These are phyloP conservation scores for Halophytophthora polymorphica DNA, from an alignment of 352 stramenopile species.

Conservation along the genomic window DNA sequence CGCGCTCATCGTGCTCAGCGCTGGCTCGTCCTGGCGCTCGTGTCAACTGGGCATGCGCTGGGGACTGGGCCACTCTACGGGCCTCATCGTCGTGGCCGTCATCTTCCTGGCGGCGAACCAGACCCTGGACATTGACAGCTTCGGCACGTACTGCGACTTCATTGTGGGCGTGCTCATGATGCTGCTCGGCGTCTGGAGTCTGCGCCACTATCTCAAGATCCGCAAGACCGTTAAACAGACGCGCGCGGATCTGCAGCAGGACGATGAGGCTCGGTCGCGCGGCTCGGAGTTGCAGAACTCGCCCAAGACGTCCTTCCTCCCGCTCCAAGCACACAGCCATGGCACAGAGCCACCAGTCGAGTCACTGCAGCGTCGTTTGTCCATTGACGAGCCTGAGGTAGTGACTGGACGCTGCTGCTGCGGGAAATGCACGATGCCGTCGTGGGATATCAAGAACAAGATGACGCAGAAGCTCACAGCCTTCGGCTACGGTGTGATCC, in stretches of 20 bases:
- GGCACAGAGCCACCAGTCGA: not conserved
- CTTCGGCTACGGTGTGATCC: conserved; percentile 64
- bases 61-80: conserved; percentile 78
- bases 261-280: not conserved
- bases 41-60: conserved; percentile 83
- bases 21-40: conserved; percentile 63
- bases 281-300: not conserved
- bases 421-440: conserved; percentile 29
- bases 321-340: not conserved
- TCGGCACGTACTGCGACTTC: conserved; percentile 53
- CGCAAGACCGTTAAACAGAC: conserved; percentile 16
- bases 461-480: conserved; percentile 50
- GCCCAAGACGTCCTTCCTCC: conserved; percentile 3
- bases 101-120: conserved; percentile 55
- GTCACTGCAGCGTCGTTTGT: conserved; percentile 23
- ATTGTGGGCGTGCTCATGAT: conserved; percentile 66
- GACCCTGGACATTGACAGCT: conserved; percentile 32
- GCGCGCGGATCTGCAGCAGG: not conserved
- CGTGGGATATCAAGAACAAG: conserved; percentile 46
- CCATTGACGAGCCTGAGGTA: conserved; percentile 2
- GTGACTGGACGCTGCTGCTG: conserved; percentile 38
- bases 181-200: conserved; percentile 33
- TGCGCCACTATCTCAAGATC: conserved; percentile 38
- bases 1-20: conserved; percentile 80
- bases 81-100: conserved; percentile 65